phyloP scores from a whole-genome alignment of 805 yeast species.

The Scheffersomyces coipomensis region DNA sequence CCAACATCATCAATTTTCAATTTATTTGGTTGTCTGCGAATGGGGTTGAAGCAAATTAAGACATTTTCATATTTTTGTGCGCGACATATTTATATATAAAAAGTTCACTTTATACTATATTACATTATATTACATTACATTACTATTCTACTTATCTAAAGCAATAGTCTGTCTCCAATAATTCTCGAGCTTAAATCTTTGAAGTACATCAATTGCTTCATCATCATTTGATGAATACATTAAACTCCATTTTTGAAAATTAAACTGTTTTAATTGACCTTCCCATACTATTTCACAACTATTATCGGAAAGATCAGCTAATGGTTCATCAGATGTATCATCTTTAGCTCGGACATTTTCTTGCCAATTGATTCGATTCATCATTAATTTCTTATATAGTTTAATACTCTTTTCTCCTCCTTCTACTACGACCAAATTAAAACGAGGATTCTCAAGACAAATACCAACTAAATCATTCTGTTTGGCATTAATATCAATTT shows the following conservation, averaged over 20 bases:
- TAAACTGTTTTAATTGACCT: slow-evolving; percentile 55
- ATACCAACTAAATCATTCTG: slow-evolving; percentile 69
- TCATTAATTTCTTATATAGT: slow-evolving; percentile 62
- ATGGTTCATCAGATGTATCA: slow-evolving; percentile 8
- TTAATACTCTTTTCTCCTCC: slow-evolving; percentile 65
- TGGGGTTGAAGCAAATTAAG: too few species aligned
- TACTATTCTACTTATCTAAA: background rate
- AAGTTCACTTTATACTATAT: too few species aligned
- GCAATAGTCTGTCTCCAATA: slow-evolving; percentile 51
- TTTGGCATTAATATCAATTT: slow-evolving; percentile 78
- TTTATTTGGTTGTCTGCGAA: too few species aligned
- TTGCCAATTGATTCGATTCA: slow-evolving; percentile 69
- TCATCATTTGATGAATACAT: slow-evolving; percentile 51
- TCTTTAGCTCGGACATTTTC: slow-evolving; percentile 40
- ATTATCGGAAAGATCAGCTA: slow-evolving; percentile 40
- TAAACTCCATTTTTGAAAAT: slow-evolving; percentile 70
- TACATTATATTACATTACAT: too few species aligned
- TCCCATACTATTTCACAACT: slow-evolving; percentile 62
- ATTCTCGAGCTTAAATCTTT: slow-evolving; percentile 52
- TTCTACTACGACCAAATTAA: slow-evolving; percentile 66
- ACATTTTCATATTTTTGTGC: too few species aligned
- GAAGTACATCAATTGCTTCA: slow-evolving; percentile 48
- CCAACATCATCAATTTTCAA: too few species aligned
- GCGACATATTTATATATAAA: too few species aligned
- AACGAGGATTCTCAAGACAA: slow-evolving; percentile 43